Conservation (phyloP, 2,329 filamentous ascomycete genomes). For the Ophiostoma montium region DNA sequence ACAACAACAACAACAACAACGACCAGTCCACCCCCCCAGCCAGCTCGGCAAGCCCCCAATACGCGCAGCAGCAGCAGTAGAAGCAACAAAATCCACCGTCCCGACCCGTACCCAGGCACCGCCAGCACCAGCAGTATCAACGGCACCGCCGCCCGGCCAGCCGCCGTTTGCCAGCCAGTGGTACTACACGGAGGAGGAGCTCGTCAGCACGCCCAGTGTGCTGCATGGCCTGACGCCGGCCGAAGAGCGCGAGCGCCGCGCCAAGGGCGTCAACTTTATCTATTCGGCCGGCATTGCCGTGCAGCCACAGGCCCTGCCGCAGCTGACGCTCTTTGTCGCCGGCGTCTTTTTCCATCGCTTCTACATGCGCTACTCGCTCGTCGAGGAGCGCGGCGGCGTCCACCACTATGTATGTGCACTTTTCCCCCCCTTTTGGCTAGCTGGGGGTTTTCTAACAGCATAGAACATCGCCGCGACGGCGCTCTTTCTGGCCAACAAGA, state of each 20-base stretch:
- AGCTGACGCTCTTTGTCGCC: constrained; percentile 83
- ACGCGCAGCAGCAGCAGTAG: constrained; percentile 15
- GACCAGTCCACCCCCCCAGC: constrained; percentile 16
- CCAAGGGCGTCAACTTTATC: constrained; percentile 94
- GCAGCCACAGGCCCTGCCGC: constrained; percentile 52
- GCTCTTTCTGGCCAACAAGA: constrained; percentile 90
- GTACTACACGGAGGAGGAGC: constrained; percentile 76
- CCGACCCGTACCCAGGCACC: neutral
- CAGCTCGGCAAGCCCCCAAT: constrained; percentile 25
- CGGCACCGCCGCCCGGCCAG: neutral
- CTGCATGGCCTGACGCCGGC: constrained; percentile 63
- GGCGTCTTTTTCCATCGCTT: constrained; percentile 93
- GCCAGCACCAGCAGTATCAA: neutral
- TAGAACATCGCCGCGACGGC: constrained; percentile 77
- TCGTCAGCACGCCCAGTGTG: constrained; percentile 69
- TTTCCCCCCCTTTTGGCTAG: no score
- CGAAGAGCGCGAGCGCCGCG: constrained; percentile 66
- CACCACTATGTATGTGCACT: constrained; percentile 69
- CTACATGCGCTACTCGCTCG: constrained; percentile 79
- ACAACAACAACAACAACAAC: neutral
- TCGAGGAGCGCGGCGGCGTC: constrained; percentile 58
- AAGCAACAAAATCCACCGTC: no score
- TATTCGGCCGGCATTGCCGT: constrained; percentile 86
- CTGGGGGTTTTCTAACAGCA: neutral
- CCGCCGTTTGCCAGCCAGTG: constrained; percentile 49